These are phyloP conservation scores for Plasmodium chabaudi DNA, from an alignment of 169 alveolate genomes.

Conservation along the genomic window DNA sequence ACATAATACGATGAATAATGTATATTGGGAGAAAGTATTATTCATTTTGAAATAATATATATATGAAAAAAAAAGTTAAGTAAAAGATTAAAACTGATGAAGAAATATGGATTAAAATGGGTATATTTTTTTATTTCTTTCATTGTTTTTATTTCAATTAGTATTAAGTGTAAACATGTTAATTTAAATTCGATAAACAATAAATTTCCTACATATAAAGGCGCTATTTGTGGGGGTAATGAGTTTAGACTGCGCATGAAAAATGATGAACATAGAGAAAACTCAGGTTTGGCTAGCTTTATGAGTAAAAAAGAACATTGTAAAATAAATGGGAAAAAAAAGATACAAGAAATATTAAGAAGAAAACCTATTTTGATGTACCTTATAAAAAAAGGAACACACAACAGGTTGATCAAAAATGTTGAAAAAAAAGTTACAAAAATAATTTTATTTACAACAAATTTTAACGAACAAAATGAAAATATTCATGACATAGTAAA, in stretches of 20 bases:
- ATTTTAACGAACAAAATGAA: not conserved
- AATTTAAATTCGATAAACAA: not conserved
- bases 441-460: not conserved
- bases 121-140: not conserved
- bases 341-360: not conserved
- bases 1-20: not conserved
- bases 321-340: not conserved
- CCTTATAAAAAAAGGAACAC: not conserved
- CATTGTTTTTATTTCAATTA: not conserved
- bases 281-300: too few relatives aligned
- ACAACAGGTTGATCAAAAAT: not conserved
- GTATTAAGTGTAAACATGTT: not conserved
- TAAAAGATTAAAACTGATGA: not conserved
- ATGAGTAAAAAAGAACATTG: too few relatives aligned
- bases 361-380: not conserved
- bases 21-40: not conserved
- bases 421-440: not conserved
- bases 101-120: not conserved
- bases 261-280: too few relatives aligned
- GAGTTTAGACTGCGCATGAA: too few relatives aligned
- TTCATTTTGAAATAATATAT: too few relatives aligned
- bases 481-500: not conserved
- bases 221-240: too few relatives aligned
- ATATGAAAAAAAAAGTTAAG: not conserved
- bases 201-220: not conserved